phyloP scores from a whole-genome alignment of 306 rosid species.

The Vigna angularis region DNA sequence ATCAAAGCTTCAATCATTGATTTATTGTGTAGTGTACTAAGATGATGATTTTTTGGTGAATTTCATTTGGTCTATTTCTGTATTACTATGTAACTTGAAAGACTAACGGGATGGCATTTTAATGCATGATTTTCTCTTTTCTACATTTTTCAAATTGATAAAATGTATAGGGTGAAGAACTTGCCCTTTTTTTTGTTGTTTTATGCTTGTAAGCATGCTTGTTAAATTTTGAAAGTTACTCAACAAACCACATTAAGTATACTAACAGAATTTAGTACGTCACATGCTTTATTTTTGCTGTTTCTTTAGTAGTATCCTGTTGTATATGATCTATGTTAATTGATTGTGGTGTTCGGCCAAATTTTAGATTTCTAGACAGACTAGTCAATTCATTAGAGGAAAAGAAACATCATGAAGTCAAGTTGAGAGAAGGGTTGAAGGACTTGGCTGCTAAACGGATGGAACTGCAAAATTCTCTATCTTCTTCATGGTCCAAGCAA shows the following conservation, averaged over 20 bases:
- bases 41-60: not conserved
- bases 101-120: not conserved
- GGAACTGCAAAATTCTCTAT: constrained; percentile 91
- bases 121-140: not conserved
- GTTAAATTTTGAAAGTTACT: constrained; percentile 23
- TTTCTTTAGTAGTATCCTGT: constrained; percentile 16
- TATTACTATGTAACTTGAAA: not conserved
- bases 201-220: not conserved
- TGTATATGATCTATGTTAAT: constrained; percentile 24
- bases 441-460: constrained; percentile 80
- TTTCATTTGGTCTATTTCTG: constrained; percentile 18
- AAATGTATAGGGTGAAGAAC: constrained; percentile 3
- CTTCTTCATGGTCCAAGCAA: constrained; percentile 93
- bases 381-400: constrained; percentile 83
- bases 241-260: not conserved
- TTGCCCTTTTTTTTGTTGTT: not conserved
- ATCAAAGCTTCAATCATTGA: constrained; percentile 2
- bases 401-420: constrained; percentile 89
- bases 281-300: constrained; percentile 1
- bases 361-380: constrained; percentile 87
- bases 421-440: constrained; percentile 86
- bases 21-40: constrained; percentile 4
- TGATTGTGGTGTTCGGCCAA: constrained; percentile 36
- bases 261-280: not conserved
- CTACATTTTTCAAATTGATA: not conserved